Percentiles rank a stretch among this genome's conserved stretches.
These are phyloP conservation scores for Tetradesmus lagerheimii DNA, from an alignment of 139 green algal genomes.

Conservation along the genomic window DNA sequence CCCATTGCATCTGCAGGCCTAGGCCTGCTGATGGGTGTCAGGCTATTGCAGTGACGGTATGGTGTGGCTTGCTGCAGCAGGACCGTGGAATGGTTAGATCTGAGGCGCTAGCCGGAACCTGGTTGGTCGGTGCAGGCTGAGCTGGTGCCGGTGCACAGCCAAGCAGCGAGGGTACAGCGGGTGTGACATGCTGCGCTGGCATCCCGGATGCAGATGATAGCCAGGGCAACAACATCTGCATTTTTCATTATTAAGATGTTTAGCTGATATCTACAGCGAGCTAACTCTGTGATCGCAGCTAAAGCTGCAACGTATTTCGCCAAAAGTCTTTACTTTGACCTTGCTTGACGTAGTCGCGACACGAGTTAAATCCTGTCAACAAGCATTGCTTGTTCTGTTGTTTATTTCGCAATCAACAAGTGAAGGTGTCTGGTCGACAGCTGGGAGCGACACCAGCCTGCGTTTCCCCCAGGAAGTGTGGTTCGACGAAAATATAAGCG, in stretches of 20 bases:
- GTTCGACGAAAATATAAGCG: too few species aligned
- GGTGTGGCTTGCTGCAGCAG: too few species aligned
- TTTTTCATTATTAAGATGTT: neutral
- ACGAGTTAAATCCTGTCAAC: neutral
- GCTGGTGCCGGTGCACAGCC: neutral
- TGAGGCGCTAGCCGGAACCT: too few species aligned
- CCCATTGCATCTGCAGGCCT: too few species aligned
- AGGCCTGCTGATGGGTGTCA: too few species aligned
- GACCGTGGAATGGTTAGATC: too few species aligned
- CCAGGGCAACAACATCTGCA: neutral
- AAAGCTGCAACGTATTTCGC: neutral
- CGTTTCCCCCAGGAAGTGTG: neutral
- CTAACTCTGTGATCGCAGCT: neutral
- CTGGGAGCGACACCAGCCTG: neutral
- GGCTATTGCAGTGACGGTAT: too few species aligned
- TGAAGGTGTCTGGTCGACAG: neutral
- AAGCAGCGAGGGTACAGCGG: neutral
- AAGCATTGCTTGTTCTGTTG: neutral
- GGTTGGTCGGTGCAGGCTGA: too few species aligned
- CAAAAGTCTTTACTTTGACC: neutral
- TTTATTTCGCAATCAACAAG: neutral
- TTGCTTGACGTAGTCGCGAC: neutral
- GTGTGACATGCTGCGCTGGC: constrained; percentile 1
- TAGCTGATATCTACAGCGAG: neutral
- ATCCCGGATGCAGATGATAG: neutral